A percentile compares a stretch with the other conserved stretches of the same genome.
These are phyloP conservation scores for Perkinsus olseni DNA, from an alignment of 169 alveolate genomes.

Conservation along the genomic window DNA sequence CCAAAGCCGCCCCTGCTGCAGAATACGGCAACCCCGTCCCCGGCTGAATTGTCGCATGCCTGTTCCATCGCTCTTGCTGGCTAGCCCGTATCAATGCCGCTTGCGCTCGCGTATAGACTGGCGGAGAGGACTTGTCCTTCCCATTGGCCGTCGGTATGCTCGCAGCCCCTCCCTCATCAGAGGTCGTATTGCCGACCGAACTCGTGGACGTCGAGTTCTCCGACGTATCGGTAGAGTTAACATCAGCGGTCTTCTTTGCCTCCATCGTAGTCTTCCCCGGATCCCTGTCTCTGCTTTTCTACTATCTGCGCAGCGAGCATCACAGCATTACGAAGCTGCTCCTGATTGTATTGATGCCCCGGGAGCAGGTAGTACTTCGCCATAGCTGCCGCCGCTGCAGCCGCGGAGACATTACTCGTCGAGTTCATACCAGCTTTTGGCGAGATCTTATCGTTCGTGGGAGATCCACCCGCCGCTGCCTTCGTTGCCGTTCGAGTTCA, in stretches of 20 bases:
- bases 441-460: no score
- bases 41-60: neutral
- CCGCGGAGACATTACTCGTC: no score
- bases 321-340: neutral
- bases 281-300: neutral
- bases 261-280: neutral
- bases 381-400: neutral
- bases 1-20: neutral
- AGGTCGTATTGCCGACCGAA: neutral
- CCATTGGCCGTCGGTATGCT: neutral
- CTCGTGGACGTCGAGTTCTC: neutral
- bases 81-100: neutral
- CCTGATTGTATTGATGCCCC: neutral
- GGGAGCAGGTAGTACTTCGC: neutral
- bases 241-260: neutral
- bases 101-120: neutral
- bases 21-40: neutral
- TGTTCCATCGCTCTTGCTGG: neutral
- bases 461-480: no score
- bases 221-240: neutral
- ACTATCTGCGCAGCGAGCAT: neutral
- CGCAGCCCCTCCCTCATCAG: neutral
- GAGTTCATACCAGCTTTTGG: no score
- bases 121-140: neutral
- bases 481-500: no score